Evolutionary conservation across 805 yeast species (phyloP), one percentile per base, ranked within the genome.

Genomic region (Suhomyces vadensis): DNA sequence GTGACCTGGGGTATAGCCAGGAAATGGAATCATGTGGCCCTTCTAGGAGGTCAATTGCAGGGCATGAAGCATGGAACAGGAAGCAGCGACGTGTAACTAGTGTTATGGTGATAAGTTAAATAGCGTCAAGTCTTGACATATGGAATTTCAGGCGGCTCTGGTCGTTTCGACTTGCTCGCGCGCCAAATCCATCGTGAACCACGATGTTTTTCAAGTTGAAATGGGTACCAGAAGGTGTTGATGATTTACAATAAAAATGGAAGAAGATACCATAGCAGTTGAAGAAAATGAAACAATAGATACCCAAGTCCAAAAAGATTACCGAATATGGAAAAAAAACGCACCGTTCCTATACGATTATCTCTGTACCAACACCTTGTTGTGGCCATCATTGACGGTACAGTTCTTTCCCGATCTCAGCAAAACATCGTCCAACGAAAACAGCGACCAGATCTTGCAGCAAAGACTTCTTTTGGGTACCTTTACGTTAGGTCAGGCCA

Each of bases 321-420:
- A 82, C 60, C 60, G 74, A 13, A 64, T 69, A 17, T 82, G 85
- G 85, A 81, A 81, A 65, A 83, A 82, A 53, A 82, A 82, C 54
- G 63, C 81, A 1, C 81, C 79, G 5, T 67, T 72, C 25, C 59
- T 82, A 20, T 82, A 82, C 60, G 81, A 77, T 48, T 71, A 75
- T 37, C 57, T 82, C 21, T 68, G 73, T 27, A 77, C 84, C 1
- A 63, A 75, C 13, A 65, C 82, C 7, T 64, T 81, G n/a, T 66
- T 78, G 16, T 82, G 87, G 87, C 87, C 87, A 6, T 78, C 84
- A 6, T 54, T 78, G 35, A 71, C 83, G 1, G 75, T 78, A 7
- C 81, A 80, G 55, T 82, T 83, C 77, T 67, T 82, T 35, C 87
- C 87, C 1, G 87, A 82, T 50, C 59, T 74, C 26, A 35, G 41